Evolutionary conservation across 306 rosid genomes (phyloP).

Genomic region (Alnus rubra): DNA sequence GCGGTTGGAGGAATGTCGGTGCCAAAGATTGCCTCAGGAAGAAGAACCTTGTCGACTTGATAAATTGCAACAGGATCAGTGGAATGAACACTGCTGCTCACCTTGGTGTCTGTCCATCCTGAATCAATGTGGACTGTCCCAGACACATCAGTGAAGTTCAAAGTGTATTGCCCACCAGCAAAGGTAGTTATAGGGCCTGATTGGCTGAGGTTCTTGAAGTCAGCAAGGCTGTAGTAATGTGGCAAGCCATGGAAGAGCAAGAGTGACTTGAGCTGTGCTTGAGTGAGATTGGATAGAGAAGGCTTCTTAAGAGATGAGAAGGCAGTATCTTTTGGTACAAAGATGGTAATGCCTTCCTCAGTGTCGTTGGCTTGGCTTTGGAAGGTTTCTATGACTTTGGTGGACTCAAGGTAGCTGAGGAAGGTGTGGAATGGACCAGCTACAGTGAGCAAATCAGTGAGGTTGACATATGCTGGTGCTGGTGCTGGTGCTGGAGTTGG

Average conservation of each 20-base stretch:
- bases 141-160: slow-evolving; percentile 76
- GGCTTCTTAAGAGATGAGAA: slow-evolving; percentile 62
- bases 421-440: slow-evolving; percentile 93
- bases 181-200: slow-evolving; percentile 61
- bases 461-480: slow-evolving; percentile 65
- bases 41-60: slow-evolving; percentile 73
- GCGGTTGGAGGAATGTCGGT: slow-evolving; percentile 75
- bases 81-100: slow-evolving; percentile 78
- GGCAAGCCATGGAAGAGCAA: slow-evolving; percentile 83
- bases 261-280: slow-evolving; percentile 66
- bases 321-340: slow-evolving; percentile 75
- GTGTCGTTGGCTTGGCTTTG: slow-evolving; percentile 96
- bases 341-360: slow-evolving; percentile 84
- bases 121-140: slow-evolving; percentile 61
- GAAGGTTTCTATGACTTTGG: slow-evolving; percentile 79
- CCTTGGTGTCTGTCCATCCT: slow-evolving; percentile 85
- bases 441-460: slow-evolving; percentile 65
- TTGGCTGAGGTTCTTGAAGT: slow-evolving; percentile 70
- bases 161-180: slow-evolving; percentile 71
- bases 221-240: slow-evolving; percentile 73
- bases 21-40: slow-evolving; percentile 89
- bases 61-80: slow-evolving; percentile 86
- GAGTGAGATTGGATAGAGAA: slow-evolving; percentile 67
- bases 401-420: slow-evolving; percentile 68
- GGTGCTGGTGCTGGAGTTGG: slow-evolving; percentile 95